Percentiles rank a stretch among this genome's conserved stretches.
phyloP scores from a whole-genome alignment of 306 rosid genomes.

The Prosopis cineraria region DNA sequence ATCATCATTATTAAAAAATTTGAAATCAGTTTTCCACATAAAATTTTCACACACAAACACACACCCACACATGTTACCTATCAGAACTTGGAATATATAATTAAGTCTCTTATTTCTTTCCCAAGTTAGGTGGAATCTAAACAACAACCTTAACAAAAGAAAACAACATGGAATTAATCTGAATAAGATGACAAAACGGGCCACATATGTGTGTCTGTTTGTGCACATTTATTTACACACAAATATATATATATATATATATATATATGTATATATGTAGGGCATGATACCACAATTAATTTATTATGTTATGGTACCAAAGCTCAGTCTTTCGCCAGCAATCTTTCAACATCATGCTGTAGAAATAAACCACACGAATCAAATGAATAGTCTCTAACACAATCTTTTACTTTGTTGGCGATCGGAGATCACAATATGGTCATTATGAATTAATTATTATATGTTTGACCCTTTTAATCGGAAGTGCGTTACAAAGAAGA shows the following conservation, averaged over 20 bases:
- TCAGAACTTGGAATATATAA: no score
- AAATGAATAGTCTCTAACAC: neutral
- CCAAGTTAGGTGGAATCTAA: conserved; percentile 28
- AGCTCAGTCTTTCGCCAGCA: conserved; percentile 8
- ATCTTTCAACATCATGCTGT: neutral
- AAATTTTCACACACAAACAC: no score
- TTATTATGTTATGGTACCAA: neutral
- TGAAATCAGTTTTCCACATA: no score
- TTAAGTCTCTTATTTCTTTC: neutral
- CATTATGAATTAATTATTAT: neutral
- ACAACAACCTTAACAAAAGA: neutral
- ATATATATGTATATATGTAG: no score
- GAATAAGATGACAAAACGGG: neutral
- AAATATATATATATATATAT: no score
- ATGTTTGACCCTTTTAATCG: neutral
- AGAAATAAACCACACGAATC: neutral
- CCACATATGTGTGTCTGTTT: no score
- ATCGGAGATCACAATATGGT: neutral
- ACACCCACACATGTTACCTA: no score
- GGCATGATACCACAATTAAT: neutral
- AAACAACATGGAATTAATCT: conserved; percentile 24
- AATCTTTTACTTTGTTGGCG: neutral
- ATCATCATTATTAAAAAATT: no score
- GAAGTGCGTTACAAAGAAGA: conserved; percentile 19
- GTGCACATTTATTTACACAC: no score